Evolutionary conservation across 2,329 filamentous ascomycete genomes (phyloP).

Genomic region (Aspergillus chevalieri): DNA sequence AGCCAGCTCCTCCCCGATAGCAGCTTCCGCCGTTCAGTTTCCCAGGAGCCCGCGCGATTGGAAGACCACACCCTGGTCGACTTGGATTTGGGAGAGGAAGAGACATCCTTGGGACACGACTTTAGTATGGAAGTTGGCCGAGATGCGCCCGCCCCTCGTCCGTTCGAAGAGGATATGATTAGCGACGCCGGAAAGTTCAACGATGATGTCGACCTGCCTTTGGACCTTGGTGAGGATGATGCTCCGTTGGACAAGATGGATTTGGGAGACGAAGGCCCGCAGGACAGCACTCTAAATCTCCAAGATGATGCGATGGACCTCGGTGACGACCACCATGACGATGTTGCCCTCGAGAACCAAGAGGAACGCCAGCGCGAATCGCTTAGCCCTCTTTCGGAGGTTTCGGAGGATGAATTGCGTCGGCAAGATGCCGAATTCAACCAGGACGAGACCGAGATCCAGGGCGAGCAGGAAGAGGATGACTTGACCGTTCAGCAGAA

Average conservation of each 20-base stretch:
- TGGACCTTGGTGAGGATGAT: constrained; percentile 44
- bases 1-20: constrained; percentile 76
- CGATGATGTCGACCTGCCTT: constrained; percentile 44
- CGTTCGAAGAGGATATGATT: constrained; percentile 50
- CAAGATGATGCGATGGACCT: constrained; percentile 50
- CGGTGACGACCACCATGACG: constrained; percentile 49
- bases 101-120: constrained; percentile 60
- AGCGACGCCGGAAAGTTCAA: constrained; percentile 60
- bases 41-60: constrained; percentile 47
- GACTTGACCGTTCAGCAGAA: constrained; percentile 54
- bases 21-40: constrained; percentile 39
- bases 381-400: constrained; percentile 64
- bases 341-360: constrained; percentile 24
- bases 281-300: constrained; percentile 55
- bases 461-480: constrained; percentile 37
- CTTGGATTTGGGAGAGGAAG: constrained; percentile 60
- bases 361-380: constrained; percentile 51
- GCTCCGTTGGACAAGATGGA: constrained; percentile 37
- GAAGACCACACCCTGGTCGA: constrained; percentile 69
- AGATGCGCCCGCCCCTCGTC: constrained; percentile 65
- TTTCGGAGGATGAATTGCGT: constrained; percentile 50
- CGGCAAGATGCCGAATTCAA: constrained; percentile 10
- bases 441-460: constrained; percentile 52
- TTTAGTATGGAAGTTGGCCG: constrained; percentile 81
- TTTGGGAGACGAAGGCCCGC: constrained; percentile 25